Percentiles rank a stretch among this genome's conserved stretches.
These are phyloP conservation scores for Vigna nakashimae DNA, from an alignment of 306 rosid genomes.

Conservation along the genomic window DNA sequence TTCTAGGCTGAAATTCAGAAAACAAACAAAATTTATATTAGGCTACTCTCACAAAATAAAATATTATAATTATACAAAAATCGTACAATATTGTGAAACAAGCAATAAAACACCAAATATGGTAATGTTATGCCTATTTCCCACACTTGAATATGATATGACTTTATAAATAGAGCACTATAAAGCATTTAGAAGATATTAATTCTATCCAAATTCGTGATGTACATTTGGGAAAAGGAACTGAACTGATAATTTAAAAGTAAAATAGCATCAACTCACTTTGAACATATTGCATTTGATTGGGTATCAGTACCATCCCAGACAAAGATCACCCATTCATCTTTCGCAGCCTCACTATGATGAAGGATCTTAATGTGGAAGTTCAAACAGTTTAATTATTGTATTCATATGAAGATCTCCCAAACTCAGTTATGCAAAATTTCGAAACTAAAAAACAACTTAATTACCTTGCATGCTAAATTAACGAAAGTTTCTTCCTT, in stretches of 20 bases:
- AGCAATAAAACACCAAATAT: not conserved
- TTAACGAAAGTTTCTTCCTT: slow-evolving; percentile 49
- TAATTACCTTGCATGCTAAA: slow-evolving; percentile 80
- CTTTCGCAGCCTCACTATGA: slow-evolving; percentile 49
- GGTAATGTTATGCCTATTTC: slow-evolving; percentile 15
- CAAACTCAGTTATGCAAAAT: slow-evolving; percentile 11
- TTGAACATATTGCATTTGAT: slow-evolving; percentile 51
- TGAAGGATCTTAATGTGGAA: slow-evolving; percentile 59
- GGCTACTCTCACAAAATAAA: slow-evolving; percentile 9
- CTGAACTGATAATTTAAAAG: slow-evolving; percentile 25
- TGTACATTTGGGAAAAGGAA: not conserved
- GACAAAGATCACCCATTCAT: slow-evolving; percentile 55
- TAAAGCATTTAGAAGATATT: slow-evolving; percentile 10
- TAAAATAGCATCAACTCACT: slow-evolving; percentile 53
- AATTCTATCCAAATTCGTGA: slow-evolving; percentile 24
- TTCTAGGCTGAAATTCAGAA: slow-evolving; percentile 58
- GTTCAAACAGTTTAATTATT: not conserved
- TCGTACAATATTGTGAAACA: not conserved
- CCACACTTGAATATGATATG: not conserved
- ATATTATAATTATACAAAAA: slow-evolving; percentile 6
- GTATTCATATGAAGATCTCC: not conserved
- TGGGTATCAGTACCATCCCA: slow-evolving; percentile 92
- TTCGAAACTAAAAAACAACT: slow-evolving; percentile 3
- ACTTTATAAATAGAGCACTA: slow-evolving; percentile 18
- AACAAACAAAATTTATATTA: slow-evolving; percentile 5